Percentiles rank a stretch among this genome's conserved stretches.
These are phyloP conservation scores for Tricholoma furcatifolium DNA, from an alignment of 768 basidiomycete species.

Conservation along the genomic window DNA sequence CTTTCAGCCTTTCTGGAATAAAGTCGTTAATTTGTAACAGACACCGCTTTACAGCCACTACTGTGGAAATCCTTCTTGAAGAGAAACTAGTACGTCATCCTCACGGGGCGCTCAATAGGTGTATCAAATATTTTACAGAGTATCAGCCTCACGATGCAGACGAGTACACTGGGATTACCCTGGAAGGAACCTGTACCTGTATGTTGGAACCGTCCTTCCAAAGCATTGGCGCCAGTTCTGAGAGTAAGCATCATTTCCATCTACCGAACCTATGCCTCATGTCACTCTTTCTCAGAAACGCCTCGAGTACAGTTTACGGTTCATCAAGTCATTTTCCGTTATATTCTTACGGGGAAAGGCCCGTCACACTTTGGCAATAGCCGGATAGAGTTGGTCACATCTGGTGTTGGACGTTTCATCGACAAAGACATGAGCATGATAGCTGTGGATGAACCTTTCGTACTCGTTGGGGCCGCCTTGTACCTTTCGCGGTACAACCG, in stretches of 20 bases:
- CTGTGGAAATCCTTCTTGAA: not conserved
- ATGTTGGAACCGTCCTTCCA: too few species aligned
- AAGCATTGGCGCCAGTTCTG: too few species aligned
- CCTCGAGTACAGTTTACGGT: not conserved
- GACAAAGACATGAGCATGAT: constrained; percentile 2
- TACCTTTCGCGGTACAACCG: not conserved
- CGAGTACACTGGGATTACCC: not conserved
- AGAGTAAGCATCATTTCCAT: not conserved
- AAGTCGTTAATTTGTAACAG: too few species aligned
- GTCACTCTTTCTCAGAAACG: too few species aligned
- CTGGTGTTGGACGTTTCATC: not conserved
- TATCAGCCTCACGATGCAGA: not conserved
- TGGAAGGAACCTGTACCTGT: too few species aligned
- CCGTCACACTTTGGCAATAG: not conserved
- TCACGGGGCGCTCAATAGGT: not conserved
- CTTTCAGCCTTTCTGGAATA: not conserved
- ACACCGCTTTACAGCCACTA: not conserved
- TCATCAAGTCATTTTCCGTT: not conserved
- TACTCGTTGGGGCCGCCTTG: not conserved
- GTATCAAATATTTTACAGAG: not conserved
- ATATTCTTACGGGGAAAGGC: not conserved
- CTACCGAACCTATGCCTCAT: not conserved
- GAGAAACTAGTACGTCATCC: not conserved
- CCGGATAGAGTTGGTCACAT: not conserved
- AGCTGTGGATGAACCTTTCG: not conserved